Percentiles rank a stretch among this genome's conserved stretches.
These are phyloP conservation scores for Tetrahymena thermophila DNA, from an alignment of 73 alveolate species.

Conservation along the genomic window DNA sequence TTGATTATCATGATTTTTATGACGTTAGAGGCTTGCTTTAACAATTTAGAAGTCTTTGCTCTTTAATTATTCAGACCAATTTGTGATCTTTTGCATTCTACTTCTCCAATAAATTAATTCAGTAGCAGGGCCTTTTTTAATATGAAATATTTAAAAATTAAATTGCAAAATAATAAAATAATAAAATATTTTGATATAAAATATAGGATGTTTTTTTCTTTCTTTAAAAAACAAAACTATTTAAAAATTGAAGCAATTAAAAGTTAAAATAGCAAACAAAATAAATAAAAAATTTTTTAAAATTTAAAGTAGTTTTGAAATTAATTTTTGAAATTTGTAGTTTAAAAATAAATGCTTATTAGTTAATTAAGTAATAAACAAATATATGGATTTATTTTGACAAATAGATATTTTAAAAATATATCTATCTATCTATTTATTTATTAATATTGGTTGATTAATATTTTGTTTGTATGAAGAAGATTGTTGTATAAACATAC, in stretches of 20 bases:
- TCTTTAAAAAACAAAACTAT: no score
- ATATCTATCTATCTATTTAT: no score
- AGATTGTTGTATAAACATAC: background rate
- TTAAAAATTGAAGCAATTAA: background rate
- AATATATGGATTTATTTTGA: no score
- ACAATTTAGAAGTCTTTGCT: conserved; percentile 71
- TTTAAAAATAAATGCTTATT: no score
- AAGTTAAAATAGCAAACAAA: background rate
- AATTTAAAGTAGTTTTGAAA: background rate
- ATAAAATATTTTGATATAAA: no score
- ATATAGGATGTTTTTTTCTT: no score
- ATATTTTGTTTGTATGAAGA: background rate
- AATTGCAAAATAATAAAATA: background rate
- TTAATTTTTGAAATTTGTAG: background rate
- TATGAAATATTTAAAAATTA: background rate
- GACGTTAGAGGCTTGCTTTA: conserved; percentile 42
- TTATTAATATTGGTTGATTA: no score
- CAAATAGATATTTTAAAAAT: no score
- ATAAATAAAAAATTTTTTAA: no score
- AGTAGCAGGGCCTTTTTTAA: conserved; percentile 33
- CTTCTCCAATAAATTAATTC: conserved; percentile 76
- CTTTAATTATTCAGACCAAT: conserved; percentile 75
- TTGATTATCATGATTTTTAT: conserved; percentile 28
- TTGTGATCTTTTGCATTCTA: conserved; percentile 73
- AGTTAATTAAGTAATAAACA: no score